Conservation (phyloP, 495 filamentous ascomycete genomes). For the Hypoxylon fragiforme region DNA sequence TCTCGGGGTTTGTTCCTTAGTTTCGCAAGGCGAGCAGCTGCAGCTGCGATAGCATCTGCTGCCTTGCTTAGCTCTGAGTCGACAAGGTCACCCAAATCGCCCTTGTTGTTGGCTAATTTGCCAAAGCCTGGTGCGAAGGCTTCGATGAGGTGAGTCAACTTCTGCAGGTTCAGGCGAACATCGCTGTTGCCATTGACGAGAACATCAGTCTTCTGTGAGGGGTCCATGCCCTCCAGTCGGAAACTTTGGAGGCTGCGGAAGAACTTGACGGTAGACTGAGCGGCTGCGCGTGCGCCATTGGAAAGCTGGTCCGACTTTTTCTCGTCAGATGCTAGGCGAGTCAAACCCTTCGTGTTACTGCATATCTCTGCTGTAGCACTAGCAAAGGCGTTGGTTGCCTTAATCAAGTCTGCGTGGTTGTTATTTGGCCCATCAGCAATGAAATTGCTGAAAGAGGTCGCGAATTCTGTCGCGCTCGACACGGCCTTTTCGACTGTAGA, state of each 20-base stretch:
- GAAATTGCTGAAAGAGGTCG: conserved; percentile 95
- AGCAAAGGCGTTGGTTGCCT: conserved; percentile 85
- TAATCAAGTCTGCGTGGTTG: conserved; percentile 87
- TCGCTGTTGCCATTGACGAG: conserved; percentile 97
- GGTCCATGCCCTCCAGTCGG: conserved; percentile 84
- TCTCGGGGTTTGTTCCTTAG: conserved; percentile 92
- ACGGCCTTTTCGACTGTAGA: conserved; percentile 97
- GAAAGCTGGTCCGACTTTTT: conserved; percentile 86
- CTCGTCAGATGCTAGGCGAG: conserved; percentile 91
- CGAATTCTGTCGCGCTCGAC: conserved; percentile 92
- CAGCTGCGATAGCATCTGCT: conserved; percentile 93
- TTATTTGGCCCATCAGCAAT: conserved; percentile 96
- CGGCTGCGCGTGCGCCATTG: conserved; percentile 79
- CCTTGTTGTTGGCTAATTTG: conserved; percentile 72
- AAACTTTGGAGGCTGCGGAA: conserved; percentile 94
- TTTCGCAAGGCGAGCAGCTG: conserved; percentile 82
- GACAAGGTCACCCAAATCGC: conserved; percentile 91
- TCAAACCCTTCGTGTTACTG: conserved; percentile 94
- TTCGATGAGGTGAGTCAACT: conserved; percentile 88
- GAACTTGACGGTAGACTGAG: conserved; percentile 87
- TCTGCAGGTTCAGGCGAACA: conserved; percentile 87
- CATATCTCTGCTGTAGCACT: conserved; percentile 91
- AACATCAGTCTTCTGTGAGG: conserved; percentile 86
- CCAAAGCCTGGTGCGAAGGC: conserved; percentile 82
- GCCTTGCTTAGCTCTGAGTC: conserved; percentile 90